Evolutionary conservation across 495 filamentous ascomycete genomes (phyloP), one percentile per base, ranked within the genome.

Genomic region (Neurospora sublineolata): DNA sequence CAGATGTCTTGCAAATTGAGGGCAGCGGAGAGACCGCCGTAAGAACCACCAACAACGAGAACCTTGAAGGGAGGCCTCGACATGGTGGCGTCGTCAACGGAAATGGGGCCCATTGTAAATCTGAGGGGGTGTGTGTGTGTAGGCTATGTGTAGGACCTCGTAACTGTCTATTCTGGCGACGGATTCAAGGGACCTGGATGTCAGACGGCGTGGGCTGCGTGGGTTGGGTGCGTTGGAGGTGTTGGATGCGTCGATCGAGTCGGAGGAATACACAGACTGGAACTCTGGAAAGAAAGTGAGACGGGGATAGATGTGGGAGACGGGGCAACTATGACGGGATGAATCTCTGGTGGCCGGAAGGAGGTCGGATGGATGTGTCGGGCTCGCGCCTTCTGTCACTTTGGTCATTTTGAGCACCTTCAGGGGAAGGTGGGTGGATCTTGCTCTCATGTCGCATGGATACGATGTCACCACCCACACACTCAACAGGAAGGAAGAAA

Each of bases 11-110:
- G 78, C 4, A 92, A 80, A 71, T 88, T 88, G 69, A 91, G 74
- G 8, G 86, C 85, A 1, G 85, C 83, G 1, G 87, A 83, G 20
- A 93, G 83, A 36, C 90, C 90, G 6, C 82, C 86, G 71, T 92
- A 93, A 27, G 87, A 87, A 68, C 88, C 89, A 30, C 90, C 90
- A 33, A 88, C 83, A 40, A 93, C 76, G 11, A 88, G 77, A 9
- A 88, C 79, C 37, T 72, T 80, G 76, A 81, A 81, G 67, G 76
- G 79, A 58, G 71, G 69, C 20, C 7, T 60, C 18, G 23, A 36
- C 23, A 42, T 52, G 20, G 71, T 37, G 67, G 73, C 33, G 38
- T 9, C 58, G 30, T 46, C 67, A 36, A 14, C 6, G 69, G 42
- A 10, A 70, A 40, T 41, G 23, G 60, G 73, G 42, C 73, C 73